phyloP scores from a whole-genome alignment of 1,284 basidiomycete species.

The Microbotryum violaceum region DNA sequence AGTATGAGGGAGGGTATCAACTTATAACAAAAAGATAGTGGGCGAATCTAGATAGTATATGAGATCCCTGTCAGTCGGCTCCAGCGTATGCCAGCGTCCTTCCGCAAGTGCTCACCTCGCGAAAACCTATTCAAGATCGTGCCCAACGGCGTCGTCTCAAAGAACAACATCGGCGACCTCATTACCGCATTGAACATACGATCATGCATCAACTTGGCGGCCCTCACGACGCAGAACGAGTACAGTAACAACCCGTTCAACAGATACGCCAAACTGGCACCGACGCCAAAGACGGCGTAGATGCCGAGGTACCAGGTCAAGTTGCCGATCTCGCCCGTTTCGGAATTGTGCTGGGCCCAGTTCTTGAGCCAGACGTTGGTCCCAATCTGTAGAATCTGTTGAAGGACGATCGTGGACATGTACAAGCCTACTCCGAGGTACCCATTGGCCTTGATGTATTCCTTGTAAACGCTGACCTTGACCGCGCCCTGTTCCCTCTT shows the following conservation, averaged over 20 bases:
- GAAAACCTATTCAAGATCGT: slow-evolving; percentile 3
- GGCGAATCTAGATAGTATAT: no score
- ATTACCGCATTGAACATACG: slow-evolving; percentile 55
- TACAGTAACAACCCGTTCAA: slow-evolving; percentile 51
- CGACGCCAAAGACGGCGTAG: slow-evolving; percentile 31
- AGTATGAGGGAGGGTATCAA: no score
- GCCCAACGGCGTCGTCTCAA: slow-evolving; percentile 47
- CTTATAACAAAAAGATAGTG: no score
- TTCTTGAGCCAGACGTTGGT: slow-evolving; percentile 64
- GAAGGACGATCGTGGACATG: slow-evolving; percentile 51
- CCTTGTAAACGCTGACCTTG: slow-evolving; percentile 64
- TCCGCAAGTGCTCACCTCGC: no score
- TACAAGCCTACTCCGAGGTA: slow-evolving; percentile 59
- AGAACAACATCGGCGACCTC: slow-evolving; percentile 75
- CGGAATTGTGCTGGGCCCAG: slow-evolving; percentile 72
- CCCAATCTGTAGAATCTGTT: slow-evolving; percentile 45
- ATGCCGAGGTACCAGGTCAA: slow-evolving; percentile 21
- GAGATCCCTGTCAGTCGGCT: slow-evolving; percentile 37
- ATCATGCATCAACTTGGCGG: slow-evolving; percentile 69
- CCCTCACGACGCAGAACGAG: slow-evolving; percentile 69
- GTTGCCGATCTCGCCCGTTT: slow-evolving; percentile 52
- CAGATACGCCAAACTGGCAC: slow-evolving; percentile 16
- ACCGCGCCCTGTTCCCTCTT: slow-evolving; percentile 75
- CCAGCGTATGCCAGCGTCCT: not conserved
- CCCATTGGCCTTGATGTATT: slow-evolving; percentile 74